phyloP scores from a whole-genome alignment of 2,329 filamentous ascomycete genomes.

The Ophiocordyceps australis region DNA sequence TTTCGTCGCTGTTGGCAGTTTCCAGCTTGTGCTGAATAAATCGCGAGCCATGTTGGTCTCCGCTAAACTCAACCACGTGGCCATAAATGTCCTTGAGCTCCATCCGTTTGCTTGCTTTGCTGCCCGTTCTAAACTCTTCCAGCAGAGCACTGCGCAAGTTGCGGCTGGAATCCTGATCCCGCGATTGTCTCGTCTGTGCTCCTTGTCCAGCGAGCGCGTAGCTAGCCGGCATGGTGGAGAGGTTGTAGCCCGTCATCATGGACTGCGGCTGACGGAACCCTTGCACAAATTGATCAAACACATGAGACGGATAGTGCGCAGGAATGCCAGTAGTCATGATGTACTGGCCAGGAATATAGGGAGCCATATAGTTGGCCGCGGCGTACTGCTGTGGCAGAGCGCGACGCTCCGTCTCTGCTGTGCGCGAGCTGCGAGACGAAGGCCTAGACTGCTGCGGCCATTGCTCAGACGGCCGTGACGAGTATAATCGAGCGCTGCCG shows the following conservation, averaged over 20 bases:
- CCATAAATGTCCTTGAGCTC: slow-evolving; percentile 81
- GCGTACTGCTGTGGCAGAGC: slow-evolving; percentile 15
- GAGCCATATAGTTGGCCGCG: slow-evolving; percentile 13
- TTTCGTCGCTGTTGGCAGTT: slow-evolving; percentile 87
- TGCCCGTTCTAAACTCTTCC: slow-evolving; percentile 61
- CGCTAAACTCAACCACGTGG: slow-evolving; percentile 84
- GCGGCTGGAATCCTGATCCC: slow-evolving; percentile 39
- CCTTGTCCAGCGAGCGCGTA: slow-evolving; percentile 11
- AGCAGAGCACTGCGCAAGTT: slow-evolving; percentile 53
- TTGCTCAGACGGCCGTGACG: no score
- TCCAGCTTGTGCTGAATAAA: slow-evolving; percentile 92
- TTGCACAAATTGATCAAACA: no score
- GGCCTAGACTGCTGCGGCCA: no score
- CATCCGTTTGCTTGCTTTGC: slow-evolving; percentile 54
- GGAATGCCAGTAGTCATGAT: no score
- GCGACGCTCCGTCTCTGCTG: no score
- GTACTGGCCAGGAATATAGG: no score
- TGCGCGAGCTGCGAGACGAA: no score
- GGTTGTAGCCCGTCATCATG: slow-evolving; percentile 13
- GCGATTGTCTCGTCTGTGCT: slow-evolving; percentile 16
- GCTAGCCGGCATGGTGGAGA: slow-evolving; percentile 14
- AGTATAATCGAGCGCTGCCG: no score
- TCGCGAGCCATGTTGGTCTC: slow-evolving; percentile 86
- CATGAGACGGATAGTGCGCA: no score
- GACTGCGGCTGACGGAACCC: no score